Conservation (phyloP, 1,284 basidiomycete species). For the Erythrobasidium hasegawianum region DNA sequence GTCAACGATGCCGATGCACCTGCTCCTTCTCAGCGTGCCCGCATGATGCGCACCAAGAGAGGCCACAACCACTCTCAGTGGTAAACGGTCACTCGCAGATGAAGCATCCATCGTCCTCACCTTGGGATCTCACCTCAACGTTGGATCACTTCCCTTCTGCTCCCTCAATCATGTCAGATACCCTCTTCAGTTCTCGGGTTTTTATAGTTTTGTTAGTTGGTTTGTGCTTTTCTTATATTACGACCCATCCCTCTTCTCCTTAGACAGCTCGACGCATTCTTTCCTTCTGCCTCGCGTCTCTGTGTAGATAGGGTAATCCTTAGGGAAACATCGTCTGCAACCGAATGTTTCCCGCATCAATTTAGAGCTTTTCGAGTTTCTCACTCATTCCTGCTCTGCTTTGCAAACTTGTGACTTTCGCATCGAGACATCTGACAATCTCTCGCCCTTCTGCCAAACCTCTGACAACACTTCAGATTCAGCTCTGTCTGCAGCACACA, state of each 20-base stretch:
- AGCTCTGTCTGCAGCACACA: no score
- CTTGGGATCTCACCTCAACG: no score
- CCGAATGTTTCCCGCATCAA: slow-evolving; percentile 3
- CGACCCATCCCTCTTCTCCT: background rate
- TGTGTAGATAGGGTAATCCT: slow-evolving; percentile 4
- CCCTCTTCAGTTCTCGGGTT: background rate
- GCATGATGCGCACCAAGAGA: background rate
- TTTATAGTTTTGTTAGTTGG: background rate
- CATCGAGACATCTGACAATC: no score
- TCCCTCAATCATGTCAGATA: background rate
- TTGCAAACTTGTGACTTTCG: no score
- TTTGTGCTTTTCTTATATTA: background rate
- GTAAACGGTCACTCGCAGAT: background rate
- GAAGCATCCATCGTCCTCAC: background rate
- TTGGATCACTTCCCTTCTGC: no score
- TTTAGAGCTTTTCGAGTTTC: slow-evolving; percentile 3
- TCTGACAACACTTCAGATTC: no score
- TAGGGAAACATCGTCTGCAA: slow-evolving; percentile 4
- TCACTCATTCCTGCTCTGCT: background rate
- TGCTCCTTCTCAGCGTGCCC: background rate
- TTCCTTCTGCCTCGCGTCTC: background rate
- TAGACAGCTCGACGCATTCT: slow-evolving; percentile 3
- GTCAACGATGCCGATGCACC: background rate
- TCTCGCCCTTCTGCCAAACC: no score
- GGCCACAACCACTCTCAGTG: slow-evolving; percentile 1